These are phyloP conservation scores for Zizania latifolia DNA, from an alignment of 176 grass and related monocot species.

Conservation along the genomic window DNA sequence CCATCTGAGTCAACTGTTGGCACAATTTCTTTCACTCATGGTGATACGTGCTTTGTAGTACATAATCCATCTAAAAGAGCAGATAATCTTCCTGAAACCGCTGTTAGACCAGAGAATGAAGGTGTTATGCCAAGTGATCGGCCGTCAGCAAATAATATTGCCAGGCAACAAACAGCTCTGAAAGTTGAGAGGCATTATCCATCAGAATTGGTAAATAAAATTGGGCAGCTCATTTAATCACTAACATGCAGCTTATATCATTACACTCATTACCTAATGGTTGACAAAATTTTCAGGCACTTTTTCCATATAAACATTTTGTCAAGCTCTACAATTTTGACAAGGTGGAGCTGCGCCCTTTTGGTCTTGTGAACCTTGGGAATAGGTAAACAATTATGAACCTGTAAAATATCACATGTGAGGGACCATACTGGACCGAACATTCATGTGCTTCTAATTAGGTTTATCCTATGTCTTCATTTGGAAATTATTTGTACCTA, in stretches of 20 bases:
- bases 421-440: background rate
- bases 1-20: conserved; percentile 30
- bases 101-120: conserved; percentile 32
- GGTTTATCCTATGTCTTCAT: background rate
- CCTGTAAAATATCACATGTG: background rate
- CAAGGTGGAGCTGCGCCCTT: conserved; percentile 62
- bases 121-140: conserved; percentile 23
- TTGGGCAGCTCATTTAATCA: background rate
- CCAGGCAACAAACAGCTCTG: conserved; percentile 45
- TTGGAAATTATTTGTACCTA: conserved; percentile 14
- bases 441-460: conserved; percentile 7
- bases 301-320: conserved; percentile 68
- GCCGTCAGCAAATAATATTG: conserved; percentile 33
- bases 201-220: conserved; percentile 61
- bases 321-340: conserved; percentile 69
- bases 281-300: conserved; percentile 42
- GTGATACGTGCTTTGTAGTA: background rate
- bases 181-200: conserved; percentile 52
- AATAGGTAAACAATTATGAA: conserved; percentile 67
- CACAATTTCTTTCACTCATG: conserved; percentile 26
- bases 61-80: conserved; percentile 32
- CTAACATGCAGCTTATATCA: conserved; percentile 9
- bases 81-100: conserved; percentile 18
- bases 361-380: conserved; percentile 76
- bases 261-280: conserved; percentile 19